These are phyloP conservation scores for Apiospora phragmitis DNA, from an alignment of 2,329 filamentous ascomycete genomes.

Conservation along the genomic window DNA sequence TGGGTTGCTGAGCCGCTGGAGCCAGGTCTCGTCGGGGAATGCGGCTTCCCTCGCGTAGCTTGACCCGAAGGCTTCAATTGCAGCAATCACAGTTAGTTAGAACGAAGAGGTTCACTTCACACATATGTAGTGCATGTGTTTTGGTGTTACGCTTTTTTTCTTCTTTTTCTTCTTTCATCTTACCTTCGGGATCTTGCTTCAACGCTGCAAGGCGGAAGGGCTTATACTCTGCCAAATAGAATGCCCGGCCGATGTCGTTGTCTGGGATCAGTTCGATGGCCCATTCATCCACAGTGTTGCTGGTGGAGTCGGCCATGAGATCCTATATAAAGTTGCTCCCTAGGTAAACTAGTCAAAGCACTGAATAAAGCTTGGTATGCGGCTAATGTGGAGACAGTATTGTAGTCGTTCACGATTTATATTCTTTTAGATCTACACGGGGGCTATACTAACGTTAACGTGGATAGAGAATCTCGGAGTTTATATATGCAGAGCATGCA, in stretches of 20 bases:
- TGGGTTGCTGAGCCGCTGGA: constrained; percentile 36
- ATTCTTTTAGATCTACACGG: neutral
- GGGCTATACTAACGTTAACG: neutral
- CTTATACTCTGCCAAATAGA: constrained; percentile 31
- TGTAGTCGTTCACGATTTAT: neutral
- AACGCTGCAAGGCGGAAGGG: constrained; percentile 31
- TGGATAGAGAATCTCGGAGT: neutral
- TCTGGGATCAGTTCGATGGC: constrained; percentile 22
- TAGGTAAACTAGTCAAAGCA: neutral
- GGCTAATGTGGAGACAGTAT: neutral
- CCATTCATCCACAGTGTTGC: constrained; percentile 18
- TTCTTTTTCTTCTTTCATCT: constrained; percentile 18
- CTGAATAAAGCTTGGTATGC: neutral
- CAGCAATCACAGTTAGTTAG: neutral
- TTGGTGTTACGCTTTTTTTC: constrained; percentile 12
- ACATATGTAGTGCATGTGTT: neutral
- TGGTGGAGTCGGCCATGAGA: neutral
- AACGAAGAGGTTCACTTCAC: neutral
- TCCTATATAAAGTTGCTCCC: too few species aligned
- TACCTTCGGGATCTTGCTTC: constrained; percentile 21
- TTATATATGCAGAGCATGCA: neutral
- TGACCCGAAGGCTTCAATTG: constrained; percentile 35
- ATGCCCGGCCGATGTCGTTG: constrained; percentile 26
- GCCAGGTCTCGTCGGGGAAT: constrained; percentile 38
- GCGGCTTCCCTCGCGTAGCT: constrained; percentile 36